Base-by-base conservation (phyloP, 345 rosid genomes). In the Noccaea caerulescens region DNA sequence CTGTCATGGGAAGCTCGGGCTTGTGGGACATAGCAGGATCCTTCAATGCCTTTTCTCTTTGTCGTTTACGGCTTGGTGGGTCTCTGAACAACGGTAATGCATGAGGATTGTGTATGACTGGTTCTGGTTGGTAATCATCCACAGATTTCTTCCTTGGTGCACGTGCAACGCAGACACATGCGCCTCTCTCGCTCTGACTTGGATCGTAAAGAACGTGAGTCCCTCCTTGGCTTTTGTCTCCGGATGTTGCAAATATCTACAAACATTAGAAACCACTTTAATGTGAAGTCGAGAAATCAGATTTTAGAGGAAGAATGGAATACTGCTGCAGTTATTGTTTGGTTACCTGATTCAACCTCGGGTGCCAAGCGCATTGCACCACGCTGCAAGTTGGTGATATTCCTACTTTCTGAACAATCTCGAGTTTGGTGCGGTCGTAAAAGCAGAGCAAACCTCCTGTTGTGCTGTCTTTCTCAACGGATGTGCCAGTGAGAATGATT, bases 11-110 rank as follows among this genome's bases (percentile, higher is more conserved):
- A 63, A 91, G 73, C 77, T 94, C 98, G 16, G 99, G 99, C 76
- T 88, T 94, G 68, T 91, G 99, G 42, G 99, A 82, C 82, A 87
- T 94, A 1, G 81, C 10, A 13, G 99, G 99, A 78, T 94, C 99
- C 82, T 91, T 94, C 82, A 94, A 76, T 30, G 81, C 80, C 72
- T 94, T 94, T 74, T 94, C 99, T 50, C 96, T 77, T 78, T 94
- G 86, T 61, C 99, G 89, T 82, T 94, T 94, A 54, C 96, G 97
- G 80, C 98, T 94, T 74, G 99, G 98, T 74, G 87, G 85, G 72
- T 94, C 99, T 89, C 99, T 94, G 78, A 91, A 94, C 64, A 94
- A 55, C 27, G 99, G 99, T 43, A 94, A 76, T 10, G 99, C 92
- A 72, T 94, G 99, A 57, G 99, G 99, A 58, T 94, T 94, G 82